These are phyloP conservation scores for Neurospora sp. DNA, from an alignment of 495 filamentous ascomycete genomes.

Conservation along the genomic window DNA sequence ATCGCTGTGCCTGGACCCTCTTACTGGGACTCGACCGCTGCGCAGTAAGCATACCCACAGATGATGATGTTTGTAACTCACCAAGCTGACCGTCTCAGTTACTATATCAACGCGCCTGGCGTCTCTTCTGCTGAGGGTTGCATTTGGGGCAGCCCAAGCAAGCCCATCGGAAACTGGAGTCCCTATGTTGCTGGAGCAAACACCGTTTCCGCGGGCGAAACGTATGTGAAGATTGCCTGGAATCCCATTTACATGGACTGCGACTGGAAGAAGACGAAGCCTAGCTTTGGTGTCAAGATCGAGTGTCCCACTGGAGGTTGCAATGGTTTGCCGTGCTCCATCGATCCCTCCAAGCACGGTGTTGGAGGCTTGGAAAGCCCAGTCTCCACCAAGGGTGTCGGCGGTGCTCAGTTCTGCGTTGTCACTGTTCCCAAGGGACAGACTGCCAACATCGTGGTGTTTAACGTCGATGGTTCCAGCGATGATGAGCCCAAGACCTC, in stretches of 20 bases:
- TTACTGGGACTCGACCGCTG: conserved; percentile 66
- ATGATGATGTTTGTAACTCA: background rate
- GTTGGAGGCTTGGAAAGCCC: conserved; percentile 49
- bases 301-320: conserved; percentile 57
- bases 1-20: conserved; percentile 61
- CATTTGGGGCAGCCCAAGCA: conserved; percentile 55
- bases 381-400: conserved; percentile 48
- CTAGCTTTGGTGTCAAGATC: conserved; percentile 61
- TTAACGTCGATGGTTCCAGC: conserved; percentile 31
- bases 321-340: conserved; percentile 65
- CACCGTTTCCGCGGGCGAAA: conserved; percentile 51
- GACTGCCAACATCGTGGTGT: conserved; percentile 60
- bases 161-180: conserved; percentile 69
- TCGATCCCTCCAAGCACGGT: conserved; percentile 52
- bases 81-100: conserved; percentile 35
- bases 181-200: conserved; percentile 75
- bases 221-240: conserved; percentile 70
- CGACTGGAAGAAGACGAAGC: conserved; percentile 45
- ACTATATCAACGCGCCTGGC: conserved; percentile 73
- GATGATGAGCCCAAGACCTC: conserved; percentile 2
- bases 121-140: conserved; percentile 50
- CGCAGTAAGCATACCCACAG: conserved; percentile 46
- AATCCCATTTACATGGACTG: conserved; percentile 65
- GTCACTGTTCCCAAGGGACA: conserved; percentile 63
- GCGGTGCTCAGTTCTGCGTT: conserved; percentile 66